These are phyloP conservation scores for Petasospora rhodanensis DNA, from an alignment of 1,139 yeast species.

Conservation along the genomic window DNA sequence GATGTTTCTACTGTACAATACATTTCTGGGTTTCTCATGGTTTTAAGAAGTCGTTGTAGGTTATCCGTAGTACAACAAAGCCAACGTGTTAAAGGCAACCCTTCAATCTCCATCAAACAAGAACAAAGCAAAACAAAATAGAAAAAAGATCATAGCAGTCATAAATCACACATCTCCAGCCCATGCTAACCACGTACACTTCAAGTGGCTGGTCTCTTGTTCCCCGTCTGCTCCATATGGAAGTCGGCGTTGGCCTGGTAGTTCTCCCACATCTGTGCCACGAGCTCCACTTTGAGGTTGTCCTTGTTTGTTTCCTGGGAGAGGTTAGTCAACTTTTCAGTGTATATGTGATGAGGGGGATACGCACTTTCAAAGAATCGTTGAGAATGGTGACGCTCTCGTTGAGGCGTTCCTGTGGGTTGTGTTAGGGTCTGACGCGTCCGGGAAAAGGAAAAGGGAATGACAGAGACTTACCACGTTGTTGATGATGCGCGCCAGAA, in stretches of 20 bases:
- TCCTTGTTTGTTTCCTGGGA: slow-evolving; percentile 53
- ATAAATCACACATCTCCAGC: no score
- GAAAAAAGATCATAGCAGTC: no score
- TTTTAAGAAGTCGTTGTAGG: no score
- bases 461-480: slow-evolving; percentile 53
- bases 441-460: background rate
- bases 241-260: slow-evolving; percentile 69
- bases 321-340: background rate
- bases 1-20: no score
- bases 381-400: slow-evolving; percentile 68
- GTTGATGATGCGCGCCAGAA: slow-evolving; percentile 69
- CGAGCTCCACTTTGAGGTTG: slow-evolving; percentile 66
- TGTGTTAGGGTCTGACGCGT: slow-evolving; percentile 3
- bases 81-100: no score
- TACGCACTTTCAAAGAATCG: slow-evolving; percentile 44
- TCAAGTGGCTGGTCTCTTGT: no score
- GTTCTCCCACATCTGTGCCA: slow-evolving; percentile 79
- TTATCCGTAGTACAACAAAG: no score
- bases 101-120: no score
- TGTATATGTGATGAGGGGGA: background rate
- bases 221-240: slow-evolving; percentile 68
- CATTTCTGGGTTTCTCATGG: no score
- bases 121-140: no score
- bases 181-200: no score
- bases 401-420: slow-evolving; percentile 63